Evolutionary conservation across 192 early-diverging fungal species (phyloP).

Genomic region (Neocallimastix lanati): DNA sequence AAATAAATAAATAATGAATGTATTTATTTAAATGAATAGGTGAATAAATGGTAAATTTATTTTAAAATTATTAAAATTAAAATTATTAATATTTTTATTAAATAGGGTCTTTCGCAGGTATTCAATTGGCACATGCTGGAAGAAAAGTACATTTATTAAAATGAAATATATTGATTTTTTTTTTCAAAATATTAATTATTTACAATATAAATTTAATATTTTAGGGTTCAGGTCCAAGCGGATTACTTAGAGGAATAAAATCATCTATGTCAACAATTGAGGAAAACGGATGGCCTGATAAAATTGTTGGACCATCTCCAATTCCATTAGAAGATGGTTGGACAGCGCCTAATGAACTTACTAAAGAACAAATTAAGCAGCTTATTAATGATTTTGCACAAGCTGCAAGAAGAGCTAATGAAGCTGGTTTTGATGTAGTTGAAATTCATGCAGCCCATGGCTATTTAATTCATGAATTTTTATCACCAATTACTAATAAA

Average conservation of each 20-base stretch:
- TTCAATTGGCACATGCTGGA: conserved; percentile 73
- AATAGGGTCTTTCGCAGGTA: conserved; percentile 4
- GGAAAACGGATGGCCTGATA: conserved; percentile 51
- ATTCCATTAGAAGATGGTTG: conserved; percentile 12
- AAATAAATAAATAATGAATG: conserved; percentile 7
- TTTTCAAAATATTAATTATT: too few species aligned
- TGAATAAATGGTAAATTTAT: too few species aligned
- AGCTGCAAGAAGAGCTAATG: conserved; percentile 46
- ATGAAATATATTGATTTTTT: not conserved
- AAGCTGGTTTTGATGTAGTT: conserved; percentile 74
- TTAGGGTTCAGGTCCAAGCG: not conserved
- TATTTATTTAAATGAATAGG: too few species aligned
- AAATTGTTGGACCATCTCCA: conserved; percentile 48
- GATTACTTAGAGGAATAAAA: not conserved
- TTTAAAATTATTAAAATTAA: too few species aligned
- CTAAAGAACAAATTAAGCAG: conserved; percentile 42
- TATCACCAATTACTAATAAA: conserved; percentile 60
- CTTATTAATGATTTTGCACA: conserved; percentile 39
- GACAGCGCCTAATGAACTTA: conserved; percentile 34
- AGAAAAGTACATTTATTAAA: conserved; percentile 34
- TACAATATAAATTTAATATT: conserved; percentile 5
- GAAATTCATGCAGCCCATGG: conserved; percentile 88
- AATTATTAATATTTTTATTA: not conserved
- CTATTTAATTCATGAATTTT: conserved; percentile 63
- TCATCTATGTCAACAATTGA: conserved; percentile 10